These are phyloP conservation scores for Solanum hybrid DNA, from an alignment of 305 asterid species.

Conservation along the genomic window DNA sequence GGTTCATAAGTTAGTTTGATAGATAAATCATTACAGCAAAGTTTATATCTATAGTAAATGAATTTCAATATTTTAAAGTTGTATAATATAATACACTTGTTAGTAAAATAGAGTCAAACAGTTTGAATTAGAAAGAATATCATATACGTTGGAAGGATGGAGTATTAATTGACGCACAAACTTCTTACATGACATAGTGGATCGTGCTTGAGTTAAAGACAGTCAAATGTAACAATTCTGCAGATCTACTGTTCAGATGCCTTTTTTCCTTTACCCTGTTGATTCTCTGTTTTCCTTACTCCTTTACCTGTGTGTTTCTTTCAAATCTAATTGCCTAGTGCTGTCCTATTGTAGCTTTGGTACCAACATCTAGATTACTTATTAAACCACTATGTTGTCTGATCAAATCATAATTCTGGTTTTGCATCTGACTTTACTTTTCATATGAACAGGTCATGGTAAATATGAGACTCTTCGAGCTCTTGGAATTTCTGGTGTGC, in stretches of 20 bases:
- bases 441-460: slow-evolving; percentile 69
- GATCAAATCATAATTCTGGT: slow-evolving; percentile 1
- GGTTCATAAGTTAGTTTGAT: not conserved
- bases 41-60: not conserved
- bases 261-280: not conserved
- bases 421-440: slow-evolving; percentile 13
- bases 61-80: not conserved
- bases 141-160: not conserved
- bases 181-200: not conserved
- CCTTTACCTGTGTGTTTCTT: not conserved
- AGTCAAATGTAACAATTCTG: not conserved
- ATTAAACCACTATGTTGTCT: not conserved
- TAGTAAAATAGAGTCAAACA: not conserved
- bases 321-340: not conserved
- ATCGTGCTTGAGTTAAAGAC: not conserved
- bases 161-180: not conserved
- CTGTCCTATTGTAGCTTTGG: not conserved
- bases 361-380: not conserved
- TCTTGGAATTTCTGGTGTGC: slow-evolving; percentile 75
- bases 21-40: not conserved
- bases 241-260: not conserved
- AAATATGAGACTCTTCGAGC: slow-evolving; percentile 96
- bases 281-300: not conserved
- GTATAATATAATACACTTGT: not conserved
- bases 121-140: not conserved